These are phyloP conservation scores for Solanum habrochaites DNA, from an alignment of 257 asterid genomes.

Conservation along the genomic window DNA sequence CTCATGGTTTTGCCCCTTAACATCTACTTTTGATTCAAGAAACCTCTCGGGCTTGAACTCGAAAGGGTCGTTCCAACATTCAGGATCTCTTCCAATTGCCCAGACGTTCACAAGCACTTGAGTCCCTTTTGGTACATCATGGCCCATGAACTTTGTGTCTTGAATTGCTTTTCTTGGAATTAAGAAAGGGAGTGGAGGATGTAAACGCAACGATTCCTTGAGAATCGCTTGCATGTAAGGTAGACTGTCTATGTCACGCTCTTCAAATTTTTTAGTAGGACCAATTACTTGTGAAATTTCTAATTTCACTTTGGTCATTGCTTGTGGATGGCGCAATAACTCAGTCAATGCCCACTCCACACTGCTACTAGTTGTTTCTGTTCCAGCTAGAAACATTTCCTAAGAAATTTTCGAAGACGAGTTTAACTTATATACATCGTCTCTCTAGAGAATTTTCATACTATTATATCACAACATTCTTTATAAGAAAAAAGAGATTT, in stretches of 20 bases:
- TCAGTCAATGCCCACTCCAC: conserved; percentile 42
- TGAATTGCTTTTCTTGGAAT: conserved; percentile 25
- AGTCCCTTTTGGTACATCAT: conserved; percentile 20
- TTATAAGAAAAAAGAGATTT: background rate
- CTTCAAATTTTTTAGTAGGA: conserved; percentile 13
- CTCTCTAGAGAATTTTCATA: rapidly evolving
- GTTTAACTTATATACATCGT: background rate
- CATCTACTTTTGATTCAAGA: background rate
- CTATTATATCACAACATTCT: background rate
- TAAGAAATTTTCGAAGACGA: background rate
- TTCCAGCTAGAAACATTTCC: conserved; percentile 34
- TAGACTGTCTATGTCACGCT: conserved; percentile 18
- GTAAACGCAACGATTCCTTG: conserved; percentile 42
- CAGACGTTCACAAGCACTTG: conserved; percentile 5
- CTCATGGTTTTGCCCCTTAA: background rate
- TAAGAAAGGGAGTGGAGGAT: conserved; percentile 35
- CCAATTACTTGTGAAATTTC: conserved; percentile 33
- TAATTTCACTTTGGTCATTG: conserved; percentile 12
- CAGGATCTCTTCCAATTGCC: background rate
- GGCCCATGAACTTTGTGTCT: conserved; percentile 31
- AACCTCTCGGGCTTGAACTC: background rate
- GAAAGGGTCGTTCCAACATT: background rate
- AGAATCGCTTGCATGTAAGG: conserved; percentile 35
- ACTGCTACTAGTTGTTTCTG: conserved; percentile 30
- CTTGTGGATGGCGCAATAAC: conserved; percentile 22